Base-by-base conservation (phyloP, 257 asterid genomes). In the Gynochthodes officinalis region DNA sequence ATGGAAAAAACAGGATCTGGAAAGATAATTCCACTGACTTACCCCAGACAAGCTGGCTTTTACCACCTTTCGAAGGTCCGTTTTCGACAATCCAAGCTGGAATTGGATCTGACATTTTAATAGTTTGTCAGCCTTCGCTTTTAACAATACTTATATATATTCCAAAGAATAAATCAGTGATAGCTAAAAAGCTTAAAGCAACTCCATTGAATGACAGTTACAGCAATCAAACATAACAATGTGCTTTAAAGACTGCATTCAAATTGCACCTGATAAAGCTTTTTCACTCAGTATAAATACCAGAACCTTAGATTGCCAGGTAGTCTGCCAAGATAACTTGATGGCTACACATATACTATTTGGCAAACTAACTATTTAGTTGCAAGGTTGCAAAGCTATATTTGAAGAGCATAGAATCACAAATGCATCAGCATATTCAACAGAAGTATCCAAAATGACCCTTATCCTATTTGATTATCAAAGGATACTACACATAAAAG, bases 1-100 rank as follows among this genome's bases (percentile, higher is more conserved):
- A 32, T 64, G 68, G 62, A 19, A 60, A n/a, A 27, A 67, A 64
- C 52, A 44, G 21, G 70, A 54, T 9, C 57, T 32, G 67, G 68
- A 55, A 77, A 48, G 32, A 54, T 70, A 23, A 8, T 30, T 59
- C 46, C 15, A 25, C 43, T 27, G 70, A 62, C 95, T 61, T 83
- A 95, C 99, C 92, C 97, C 98, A 32, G 97, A 85, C 80, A 95
- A 88, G 75, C 96, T 86, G 73, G 97, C 80, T 78, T 88, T 95
- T 25, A 89, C 86, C 67, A 90, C 98, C 89, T 95, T 95, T 77
- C 97, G 85, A 54, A 92, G 96, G 74, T 95, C 99, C 71, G 76
- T 50, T 79, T 95, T 95, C 44, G 99, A 92, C 68, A 87, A 72
- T 62, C 99, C 99, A 74, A 90, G 76, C 87, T 92, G 97, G 88